Conservation (phyloP, 148 eudicot species). For the Rhododendron griersonianum region DNA sequence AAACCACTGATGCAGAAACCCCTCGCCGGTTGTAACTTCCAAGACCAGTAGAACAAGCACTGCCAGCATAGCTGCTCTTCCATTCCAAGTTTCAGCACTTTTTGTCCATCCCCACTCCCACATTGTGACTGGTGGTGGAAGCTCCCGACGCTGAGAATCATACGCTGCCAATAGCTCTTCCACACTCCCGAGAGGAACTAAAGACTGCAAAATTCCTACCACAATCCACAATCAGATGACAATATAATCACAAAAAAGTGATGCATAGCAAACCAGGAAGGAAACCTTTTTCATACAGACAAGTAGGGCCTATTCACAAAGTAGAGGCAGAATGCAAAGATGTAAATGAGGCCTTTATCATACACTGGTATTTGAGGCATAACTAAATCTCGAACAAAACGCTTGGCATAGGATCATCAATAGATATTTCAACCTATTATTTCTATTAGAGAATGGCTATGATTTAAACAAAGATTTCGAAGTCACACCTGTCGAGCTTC, state of each 20-base stretch:
- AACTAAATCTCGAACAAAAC: neutral
- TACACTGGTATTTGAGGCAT: neutral
- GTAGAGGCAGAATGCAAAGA: neutral
- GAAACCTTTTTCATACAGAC: neutral
- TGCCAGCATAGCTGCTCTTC: slow-evolving; percentile 95
- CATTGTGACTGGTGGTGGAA: slow-evolving; percentile 77
- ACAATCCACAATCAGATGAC: neutral
- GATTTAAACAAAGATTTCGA: neutral
- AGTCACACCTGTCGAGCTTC: slow-evolving; percentile 83
- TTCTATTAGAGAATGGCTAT: neutral
- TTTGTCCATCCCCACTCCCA: slow-evolving; percentile 99
- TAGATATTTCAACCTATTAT: neutral
- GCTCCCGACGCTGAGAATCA: slow-evolving; percentile 84
- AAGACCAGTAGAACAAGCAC: slow-evolving; percentile 70
- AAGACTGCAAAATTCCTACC: slow-evolving; percentile 52
- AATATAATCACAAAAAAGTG: neutral
- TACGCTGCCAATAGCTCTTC: slow-evolving; percentile 92
- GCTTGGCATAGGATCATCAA: neutral
- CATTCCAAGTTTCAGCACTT: slow-evolving; percentile 99
- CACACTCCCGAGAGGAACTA: slow-evolving; percentile 97
- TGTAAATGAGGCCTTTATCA: neutral
- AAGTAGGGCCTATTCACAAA: neutral
- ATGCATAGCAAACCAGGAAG: neutral
- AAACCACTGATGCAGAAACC: slow-evolving; percentile 96
- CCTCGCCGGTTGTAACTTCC: slow-evolving; percentile 88